phyloP scores from a whole-genome alignment of 805 yeast species.

The Kockiozyma suomiensis region DNA sequence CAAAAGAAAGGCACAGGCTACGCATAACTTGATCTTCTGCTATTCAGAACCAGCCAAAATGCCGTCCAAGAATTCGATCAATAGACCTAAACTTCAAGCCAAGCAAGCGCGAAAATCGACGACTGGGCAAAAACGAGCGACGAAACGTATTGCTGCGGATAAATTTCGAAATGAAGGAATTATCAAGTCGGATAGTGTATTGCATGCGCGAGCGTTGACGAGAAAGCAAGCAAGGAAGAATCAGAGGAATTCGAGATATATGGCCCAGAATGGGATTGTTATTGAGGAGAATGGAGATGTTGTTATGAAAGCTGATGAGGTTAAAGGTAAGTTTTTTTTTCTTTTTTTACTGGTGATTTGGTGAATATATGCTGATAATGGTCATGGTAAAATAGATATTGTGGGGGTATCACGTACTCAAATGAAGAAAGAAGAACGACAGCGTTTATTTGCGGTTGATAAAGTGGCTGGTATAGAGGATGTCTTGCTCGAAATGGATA shows the following conservation, averaged over 20 bases:
- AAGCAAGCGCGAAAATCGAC: constrained; percentile 52
- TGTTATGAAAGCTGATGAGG: constrained; percentile 36
- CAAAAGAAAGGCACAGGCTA: too few relatives aligned
- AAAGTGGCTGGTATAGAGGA: constrained; percentile 61
- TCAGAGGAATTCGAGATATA: constrained; percentile 75
- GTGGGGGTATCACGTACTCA: constrained; percentile 28
- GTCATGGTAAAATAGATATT: constrained; percentile 35
- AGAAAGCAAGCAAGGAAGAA: constrained; percentile 78
- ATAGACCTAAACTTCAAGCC: constrained; percentile 66
- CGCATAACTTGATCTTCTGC: too few relatives aligned
- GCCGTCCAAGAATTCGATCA: constrained; percentile 83
- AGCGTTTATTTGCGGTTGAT: constrained; percentile 33
- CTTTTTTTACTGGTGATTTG: neutral
- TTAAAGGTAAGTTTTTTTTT: neutral
- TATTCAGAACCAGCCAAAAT: too few relatives aligned
- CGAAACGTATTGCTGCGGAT: neutral
- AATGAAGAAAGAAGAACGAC: constrained; percentile 45
- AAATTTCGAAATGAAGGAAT: neutral
- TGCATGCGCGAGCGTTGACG: constrained; percentile 51
- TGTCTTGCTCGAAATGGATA: constrained; percentile 50
- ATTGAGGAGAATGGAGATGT: constrained; percentile 45
- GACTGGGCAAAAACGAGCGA: constrained; percentile 27
- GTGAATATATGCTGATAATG: neutral
- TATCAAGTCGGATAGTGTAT: constrained; percentile 6
- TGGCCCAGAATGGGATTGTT: constrained; percentile 51